A percentile compares a stretch with the other conserved stretches of the same genome.
Evolutionary conservation across 495 filamentous ascomycete genomes (phyloP).

Genomic region (Acidiella bohemica): DNA sequence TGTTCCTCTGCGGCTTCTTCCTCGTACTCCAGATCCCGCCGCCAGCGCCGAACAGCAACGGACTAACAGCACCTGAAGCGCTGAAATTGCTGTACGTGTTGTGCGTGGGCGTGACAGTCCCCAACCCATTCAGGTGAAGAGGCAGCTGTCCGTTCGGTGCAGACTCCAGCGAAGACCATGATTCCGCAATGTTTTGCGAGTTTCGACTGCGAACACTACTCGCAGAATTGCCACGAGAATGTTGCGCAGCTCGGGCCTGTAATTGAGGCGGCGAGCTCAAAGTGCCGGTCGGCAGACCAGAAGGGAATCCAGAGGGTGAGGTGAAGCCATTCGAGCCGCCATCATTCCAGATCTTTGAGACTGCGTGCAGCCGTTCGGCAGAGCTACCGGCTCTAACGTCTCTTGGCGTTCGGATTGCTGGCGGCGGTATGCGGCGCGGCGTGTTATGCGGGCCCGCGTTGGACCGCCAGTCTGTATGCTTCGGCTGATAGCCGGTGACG

Average conservation of each 20-base stretch:
- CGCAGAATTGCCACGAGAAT: slow-evolving; percentile 18
- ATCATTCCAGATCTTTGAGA: slow-evolving; percentile 14
- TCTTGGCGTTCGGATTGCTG: slow-evolving; percentile 1
- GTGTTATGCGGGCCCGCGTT: background rate
- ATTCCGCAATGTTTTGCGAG: slow-evolving; percentile 10
- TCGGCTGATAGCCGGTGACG: slow-evolving; percentile 5
- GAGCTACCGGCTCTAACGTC: background rate
- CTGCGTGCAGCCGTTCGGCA: slow-evolving; percentile 4
- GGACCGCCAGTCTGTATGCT: too few relatives aligned
- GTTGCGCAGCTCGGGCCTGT: background rate
- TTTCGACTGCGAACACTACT: slow-evolving; percentile 11
- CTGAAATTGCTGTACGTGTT: slow-evolving; percentile 8
- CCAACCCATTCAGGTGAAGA: background rate
- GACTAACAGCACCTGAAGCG: slow-evolving; percentile 3
- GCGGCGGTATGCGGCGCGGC: slow-evolving; percentile 7
- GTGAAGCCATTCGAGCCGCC: too few relatives aligned
- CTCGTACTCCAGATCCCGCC: slow-evolving; percentile 14
- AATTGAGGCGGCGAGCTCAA: slow-evolving; percentile 6
- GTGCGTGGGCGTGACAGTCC: background rate
- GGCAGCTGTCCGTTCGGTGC: background rate
- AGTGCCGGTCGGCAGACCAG: slow-evolving; percentile 13
- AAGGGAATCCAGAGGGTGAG: slow-evolving; percentile 6
- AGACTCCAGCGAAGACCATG: slow-evolving; percentile 5
- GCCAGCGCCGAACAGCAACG: slow-evolving; percentile 16
- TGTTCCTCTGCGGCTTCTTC: background rate